Percentiles rank a stretch among this genome's conserved stretches.
Evolutionary conservation across 2,329 filamentous ascomycete species (phyloP).

Genomic region (Scopulariopsis brevicaulis): DNA sequence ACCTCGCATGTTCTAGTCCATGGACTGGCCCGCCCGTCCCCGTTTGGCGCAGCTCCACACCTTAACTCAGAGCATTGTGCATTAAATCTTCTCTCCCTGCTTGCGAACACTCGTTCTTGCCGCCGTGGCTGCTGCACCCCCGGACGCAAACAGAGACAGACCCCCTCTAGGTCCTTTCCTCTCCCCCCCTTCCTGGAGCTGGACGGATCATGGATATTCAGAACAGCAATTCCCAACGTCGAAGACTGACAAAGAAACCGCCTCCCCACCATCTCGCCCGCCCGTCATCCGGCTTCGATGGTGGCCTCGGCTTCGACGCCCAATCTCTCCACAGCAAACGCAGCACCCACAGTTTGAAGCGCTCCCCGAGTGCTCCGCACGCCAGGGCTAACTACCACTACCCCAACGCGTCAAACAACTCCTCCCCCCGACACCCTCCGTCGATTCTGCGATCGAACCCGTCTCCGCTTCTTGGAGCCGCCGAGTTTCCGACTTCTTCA

Average conservation of each 20-base stretch:
- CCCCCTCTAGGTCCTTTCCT: background rate
- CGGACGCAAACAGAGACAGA: background rate
- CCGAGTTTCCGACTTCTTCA: conserved; percentile 29
- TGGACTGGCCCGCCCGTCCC: background rate
- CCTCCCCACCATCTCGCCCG: conserved; percentile 34
- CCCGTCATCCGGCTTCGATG: conserved; percentile 38
- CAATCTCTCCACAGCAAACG: conserved; percentile 49
- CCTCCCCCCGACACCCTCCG: conserved; percentile 33
- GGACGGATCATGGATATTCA: conserved; percentile 34
- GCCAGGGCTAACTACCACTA: conserved; percentile 28
- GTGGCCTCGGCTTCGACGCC: conserved; percentile 35
- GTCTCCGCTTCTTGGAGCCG: conserved; percentile 31
- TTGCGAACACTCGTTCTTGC: conserved; percentile 3
- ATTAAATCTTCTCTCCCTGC: conserved; percentile 4
- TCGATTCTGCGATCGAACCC: conserved; percentile 28
- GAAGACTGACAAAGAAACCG: conserved; percentile 52
- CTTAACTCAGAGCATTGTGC: conserved; percentile 2
- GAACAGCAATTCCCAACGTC: conserved; percentile 39
- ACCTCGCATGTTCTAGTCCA: background rate
- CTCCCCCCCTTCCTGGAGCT: conserved; percentile 2
- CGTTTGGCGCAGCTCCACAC: conserved; percentile 4
- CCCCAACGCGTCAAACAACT: conserved; percentile 36
- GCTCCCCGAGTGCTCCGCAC: conserved; percentile 48
- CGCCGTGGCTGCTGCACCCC: conserved; percentile 2
- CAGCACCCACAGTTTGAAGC: conserved; percentile 51